A percentile compares a stretch with the other conserved stretches of the same genome.
These are phyloP conservation scores for Penicillium crystallinum DNA, from an alignment of 495 filamentous ascomycete genomes.

Conservation along the genomic window DNA sequence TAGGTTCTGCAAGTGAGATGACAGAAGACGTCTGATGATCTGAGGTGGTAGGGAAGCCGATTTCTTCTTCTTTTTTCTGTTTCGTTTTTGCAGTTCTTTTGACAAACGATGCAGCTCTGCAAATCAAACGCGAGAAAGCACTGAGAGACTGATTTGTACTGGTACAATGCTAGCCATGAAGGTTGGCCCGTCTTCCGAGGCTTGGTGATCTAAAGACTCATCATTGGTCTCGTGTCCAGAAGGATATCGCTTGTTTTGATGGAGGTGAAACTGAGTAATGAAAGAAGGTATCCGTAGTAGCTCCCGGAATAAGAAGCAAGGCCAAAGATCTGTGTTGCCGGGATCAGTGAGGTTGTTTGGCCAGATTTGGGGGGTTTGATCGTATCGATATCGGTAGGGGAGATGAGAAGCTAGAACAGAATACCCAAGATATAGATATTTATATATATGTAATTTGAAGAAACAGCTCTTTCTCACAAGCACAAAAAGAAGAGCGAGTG, in stretches of 20 bases:
- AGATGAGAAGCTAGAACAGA: background rate
- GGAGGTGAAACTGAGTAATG: background rate
- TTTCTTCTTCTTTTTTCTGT: no score
- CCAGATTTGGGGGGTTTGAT: background rate
- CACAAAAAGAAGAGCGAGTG: background rate
- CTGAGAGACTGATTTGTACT: slow-evolving; percentile 1
- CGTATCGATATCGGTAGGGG: background rate
- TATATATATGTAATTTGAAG: no score
- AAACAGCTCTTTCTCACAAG: no score
- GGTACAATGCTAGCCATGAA: slow-evolving; percentile 22
- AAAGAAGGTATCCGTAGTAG: background rate
- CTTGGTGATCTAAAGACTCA: slow-evolving; percentile 17
- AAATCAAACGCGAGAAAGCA: slow-evolving; percentile 3
- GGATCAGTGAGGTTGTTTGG: background rate
- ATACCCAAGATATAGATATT: background rate
- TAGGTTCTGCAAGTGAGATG: background rate
- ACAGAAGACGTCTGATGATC: background rate
- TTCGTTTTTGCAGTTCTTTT: background rate
- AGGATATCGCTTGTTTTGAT: background rate
- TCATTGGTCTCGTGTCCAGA: slow-evolving; percentile 7
- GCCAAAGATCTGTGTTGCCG: background rate
- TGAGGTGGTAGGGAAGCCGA: background rate
- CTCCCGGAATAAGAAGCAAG: background rate
- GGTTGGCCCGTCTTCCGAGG: slow-evolving; percentile 8
- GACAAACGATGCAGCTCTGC: background rate